Conservation (phyloP, 768 basidiomycete species). For the Hericium alpestre region DNA sequence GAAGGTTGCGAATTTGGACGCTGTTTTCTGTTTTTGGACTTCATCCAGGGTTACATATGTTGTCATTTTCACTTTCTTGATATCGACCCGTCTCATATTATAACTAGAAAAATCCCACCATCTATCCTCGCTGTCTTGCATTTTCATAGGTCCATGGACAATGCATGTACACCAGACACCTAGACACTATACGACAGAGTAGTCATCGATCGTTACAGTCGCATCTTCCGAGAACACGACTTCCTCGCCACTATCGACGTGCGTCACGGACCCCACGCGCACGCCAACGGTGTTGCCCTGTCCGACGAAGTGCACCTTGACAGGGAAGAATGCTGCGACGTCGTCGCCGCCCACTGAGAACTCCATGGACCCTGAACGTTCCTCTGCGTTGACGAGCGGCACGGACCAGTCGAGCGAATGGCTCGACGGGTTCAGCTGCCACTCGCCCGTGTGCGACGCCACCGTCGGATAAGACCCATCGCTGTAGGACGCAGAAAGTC, state of each 20-base stretch:
- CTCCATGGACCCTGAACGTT: constrained; percentile 77
- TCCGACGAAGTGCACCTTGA: constrained; percentile 70
- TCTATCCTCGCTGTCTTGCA: neutral
- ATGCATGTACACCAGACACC: neutral
- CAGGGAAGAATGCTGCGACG: constrained; percentile 82
- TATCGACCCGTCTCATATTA: no score
- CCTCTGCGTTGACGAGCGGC: constrained; percentile 49
- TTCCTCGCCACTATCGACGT: constrained; percentile 37
- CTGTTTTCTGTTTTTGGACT: no score
- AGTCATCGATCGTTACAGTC: constrained; percentile 38
- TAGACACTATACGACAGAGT: constrained; percentile 28
- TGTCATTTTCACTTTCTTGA: no score
- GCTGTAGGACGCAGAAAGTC: constrained; percentile 23
- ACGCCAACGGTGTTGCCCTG: constrained; percentile 77
- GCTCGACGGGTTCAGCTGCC: constrained; percentile 70
- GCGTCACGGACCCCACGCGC: constrained; percentile 47
- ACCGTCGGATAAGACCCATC: constrained; percentile 80
- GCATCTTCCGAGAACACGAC: constrained; percentile 44
- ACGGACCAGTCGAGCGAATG: constrained; percentile 84
- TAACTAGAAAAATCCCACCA: no score
- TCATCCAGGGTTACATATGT: no score
- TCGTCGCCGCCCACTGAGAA: constrained; percentile 86
- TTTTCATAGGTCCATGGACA: neutral
- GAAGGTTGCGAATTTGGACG: no score
- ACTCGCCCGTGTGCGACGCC: constrained; percentile 63